Evolutionary conservation across 2,329 filamentous ascomycete genomes (phyloP).

Genomic region (Cordyceps cicadae): DNA sequence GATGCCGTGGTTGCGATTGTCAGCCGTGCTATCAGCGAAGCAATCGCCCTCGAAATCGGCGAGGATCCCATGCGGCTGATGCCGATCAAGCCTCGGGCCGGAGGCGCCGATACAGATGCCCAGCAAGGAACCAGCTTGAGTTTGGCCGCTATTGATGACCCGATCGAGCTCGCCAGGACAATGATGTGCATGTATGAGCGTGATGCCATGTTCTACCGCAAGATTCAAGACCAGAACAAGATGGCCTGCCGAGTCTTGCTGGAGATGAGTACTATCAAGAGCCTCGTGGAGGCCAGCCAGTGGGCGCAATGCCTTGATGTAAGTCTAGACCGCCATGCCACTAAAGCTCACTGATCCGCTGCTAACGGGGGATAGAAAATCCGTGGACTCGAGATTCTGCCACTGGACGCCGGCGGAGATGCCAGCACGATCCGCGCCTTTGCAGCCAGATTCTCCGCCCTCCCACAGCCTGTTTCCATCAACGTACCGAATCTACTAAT

Average conservation of each 20-base stretch:
- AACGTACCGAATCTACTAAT: slow-evolving; percentile 87
- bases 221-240: slow-evolving; percentile 49
- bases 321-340: slow-evolving; percentile 25
- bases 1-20: slow-evolving; percentile 88
- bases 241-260: slow-evolving; percentile 48
- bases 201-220: slow-evolving; percentile 52
- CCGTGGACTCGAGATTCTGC: slow-evolving; percentile 66
- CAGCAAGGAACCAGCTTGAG: slow-evolving; percentile 50
- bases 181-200: slow-evolving; percentile 58
- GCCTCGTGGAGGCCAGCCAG: slow-evolving; percentile 42
- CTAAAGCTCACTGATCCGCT: slow-evolving; percentile 10
- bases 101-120: slow-evolving; percentile 28
- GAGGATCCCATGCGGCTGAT: slow-evolving; percentile 71
- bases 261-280: slow-evolving; percentile 55
- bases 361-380: slow-evolving; percentile 50
- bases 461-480: slow-evolving; percentile 73
- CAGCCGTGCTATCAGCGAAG: slow-evolving; percentile 83
- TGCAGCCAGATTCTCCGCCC: slow-evolving; percentile 70
- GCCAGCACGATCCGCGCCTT: slow-evolving; percentile 69
- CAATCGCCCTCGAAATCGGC: slow-evolving; percentile 76
- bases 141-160: slow-evolving; percentile 51
- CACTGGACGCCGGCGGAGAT: slow-evolving; percentile 65
- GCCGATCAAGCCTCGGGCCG: slow-evolving; percentile 65
- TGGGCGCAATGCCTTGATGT: slow-evolving; percentile 54
- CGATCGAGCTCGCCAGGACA: slow-evolving; percentile 49